Percentiles rank a stretch among this genome's conserved stretches.
These are phyloP conservation scores for Paracorniculantispora psalliotae DNA, from an alignment of 2,329 filamentous ascomycete species.

Conservation along the genomic window DNA sequence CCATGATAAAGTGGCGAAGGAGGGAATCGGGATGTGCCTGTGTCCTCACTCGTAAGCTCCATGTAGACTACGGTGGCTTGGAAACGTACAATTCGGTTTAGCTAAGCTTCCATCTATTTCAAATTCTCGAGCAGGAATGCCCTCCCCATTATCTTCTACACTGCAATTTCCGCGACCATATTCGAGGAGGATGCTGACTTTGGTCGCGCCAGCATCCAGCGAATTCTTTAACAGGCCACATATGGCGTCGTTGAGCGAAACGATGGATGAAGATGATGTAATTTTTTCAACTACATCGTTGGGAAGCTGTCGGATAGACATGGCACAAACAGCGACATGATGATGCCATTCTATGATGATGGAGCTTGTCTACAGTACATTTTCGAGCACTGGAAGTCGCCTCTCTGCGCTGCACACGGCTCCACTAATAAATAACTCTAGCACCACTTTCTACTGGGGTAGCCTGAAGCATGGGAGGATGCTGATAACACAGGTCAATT, in stretches of 20 bases:
- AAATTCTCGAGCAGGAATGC: constrained; percentile 73
- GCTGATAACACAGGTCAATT: not conserved
- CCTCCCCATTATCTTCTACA: constrained; percentile 79
- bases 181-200: constrained; percentile 67
- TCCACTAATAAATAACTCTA: constrained; percentile 7
- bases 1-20: constrained; percentile 51
- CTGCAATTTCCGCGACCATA: constrained; percentile 69
- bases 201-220: constrained; percentile 70
- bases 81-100: constrained; percentile 62
- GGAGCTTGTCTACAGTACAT: not conserved
- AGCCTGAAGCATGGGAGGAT: constrained; percentile 8
- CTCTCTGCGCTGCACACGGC: not conserved
- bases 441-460: constrained; percentile 10
- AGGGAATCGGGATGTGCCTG: constrained; percentile 68
- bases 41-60: constrained; percentile 28
- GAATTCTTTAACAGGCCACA: constrained; percentile 75
- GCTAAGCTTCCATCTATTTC: constrained; percentile 63
- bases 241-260: constrained; percentile 65
- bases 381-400: not conserved
- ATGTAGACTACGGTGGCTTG: not conserved
- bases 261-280: constrained; percentile 77
- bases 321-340: constrained; percentile 26
- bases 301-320: constrained; percentile 67
- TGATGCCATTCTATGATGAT: not conserved
- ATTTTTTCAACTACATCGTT: constrained; percentile 70